Evolutionary conservation across 2,329 filamentous ascomycete genomes (phyloP), one percentile per base, ranked within the genome.

Genomic region (Neocatenulostroma microsporum): DNA sequence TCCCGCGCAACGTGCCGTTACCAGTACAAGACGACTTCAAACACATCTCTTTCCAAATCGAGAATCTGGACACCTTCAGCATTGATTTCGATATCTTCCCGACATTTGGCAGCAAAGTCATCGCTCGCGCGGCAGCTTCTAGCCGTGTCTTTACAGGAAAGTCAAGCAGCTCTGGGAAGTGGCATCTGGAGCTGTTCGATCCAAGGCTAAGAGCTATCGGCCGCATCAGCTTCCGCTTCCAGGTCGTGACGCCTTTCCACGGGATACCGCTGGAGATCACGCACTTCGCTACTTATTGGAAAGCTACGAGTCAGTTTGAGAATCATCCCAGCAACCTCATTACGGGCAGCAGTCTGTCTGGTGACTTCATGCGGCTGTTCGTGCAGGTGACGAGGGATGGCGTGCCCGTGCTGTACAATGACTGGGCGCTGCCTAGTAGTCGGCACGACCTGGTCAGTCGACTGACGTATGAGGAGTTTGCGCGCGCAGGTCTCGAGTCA

Each of bases 231-330:
- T 98, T 98, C 68, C 84, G 84, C 47, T 94, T 86, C 37, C 88
- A 96, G 57, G 86, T 96, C 18, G 93, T 98, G 59, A 95, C 94
- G 55, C 91, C 91, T 0, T 98, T 96, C 65, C 78, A 80, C 45
- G 89, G 91, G 6, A 82, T 87, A 42, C 87, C 91, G 3, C 69
- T 98, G 15, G 91, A 98, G 61, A 95, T 98, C 42, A 94, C 91
- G 1, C 88, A 96, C 55, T 98, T 96, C 52, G 91, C 94, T 45
- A 96, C 91, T 0, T 98, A 98, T 62, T 98, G 91, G 91, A 98
- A 96, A 62, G 89, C 89, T 0, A 98, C 91, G 1, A 94, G 87
- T 54, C 87, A 94, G 50, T 74, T 91, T 31, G 86, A 94, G 57
- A 80, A 84, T 34, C 84, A 87, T 30, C 82, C 83, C 17, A 91